Evolutionary conservation across 2,329 filamentous ascomycete genomes (phyloP), one percentile per base, ranked within the genome.

Genomic region (Colletotrichum musae): DNA sequence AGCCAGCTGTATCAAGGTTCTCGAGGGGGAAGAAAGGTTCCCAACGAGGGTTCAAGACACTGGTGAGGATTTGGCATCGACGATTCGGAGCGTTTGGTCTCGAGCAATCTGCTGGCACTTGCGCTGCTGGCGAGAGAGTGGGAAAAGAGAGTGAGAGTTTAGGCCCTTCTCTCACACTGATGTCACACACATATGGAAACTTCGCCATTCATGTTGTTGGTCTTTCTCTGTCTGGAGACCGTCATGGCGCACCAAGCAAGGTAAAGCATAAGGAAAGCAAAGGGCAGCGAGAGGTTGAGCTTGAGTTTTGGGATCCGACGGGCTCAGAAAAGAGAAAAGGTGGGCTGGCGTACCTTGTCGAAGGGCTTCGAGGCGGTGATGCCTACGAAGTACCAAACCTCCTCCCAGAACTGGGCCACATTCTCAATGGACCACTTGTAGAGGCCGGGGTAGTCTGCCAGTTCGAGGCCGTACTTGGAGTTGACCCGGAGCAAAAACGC

Each of bases 361-460:
- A 89, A 95, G 7, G 84, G 80, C 74, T 83, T 84, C 26, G 92
- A 92, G 5, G 93, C 89, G 72, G 86, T 90, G 73, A 98, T 87
- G 51, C 92, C 92, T 3, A 93, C 93, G 80, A 92, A 95, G 50
- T 93, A 85, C 95, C 95, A 98, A 10, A 94, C 88, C 64, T 94
- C 91, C 58, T 88, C 90, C 95, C 95, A 98, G 79, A 98, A 97
- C 1, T 86, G 83, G 26, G 90, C 86, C 7, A 94, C 86, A 74
- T 95, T 86, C 7, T 92, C 88, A 72, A 96, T 87, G 73, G 94
- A 97, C 95, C 95, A 98, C 77, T 88, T 83, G 82, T 95, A 93
- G 9, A 98, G 87, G n/a, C 89, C 89, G 21, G 90, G 82, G 76
- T 97, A 97, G 71, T 85, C 89, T 18, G 85, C 78, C 54, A 96